Base-by-base conservation (phyloP, 2,329 filamentous ascomycete species). In the Fusarium mexicanum region DNA sequence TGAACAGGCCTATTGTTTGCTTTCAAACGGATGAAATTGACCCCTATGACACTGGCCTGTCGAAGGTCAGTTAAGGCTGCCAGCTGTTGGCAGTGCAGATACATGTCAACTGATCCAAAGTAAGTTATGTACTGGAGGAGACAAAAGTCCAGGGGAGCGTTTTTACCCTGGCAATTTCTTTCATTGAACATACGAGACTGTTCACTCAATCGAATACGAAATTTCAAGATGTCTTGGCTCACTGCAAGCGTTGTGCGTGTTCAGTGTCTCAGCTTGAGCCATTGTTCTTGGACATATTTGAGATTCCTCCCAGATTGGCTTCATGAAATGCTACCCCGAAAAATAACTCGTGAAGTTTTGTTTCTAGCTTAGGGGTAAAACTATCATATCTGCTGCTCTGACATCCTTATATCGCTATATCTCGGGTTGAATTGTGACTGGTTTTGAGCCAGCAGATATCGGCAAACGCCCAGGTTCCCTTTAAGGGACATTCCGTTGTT, bases 341-440 rank as follows among this genome's bases (percentile, higher is more conserved):
- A 13, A 18, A 6, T 9, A 18, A 18, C 5, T 18, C 11, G 5
- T 33, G 3, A 33, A 5, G 16, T 9, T 31, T 13, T n/a, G 16
- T n/a, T 17, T n/a, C 14, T 33, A 18, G 16, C 4, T 50, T 8
- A 9, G 8, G 22, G 8, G n/a, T 8, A 10, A 20, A n/a, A n/a
- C 1, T 3, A 13, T 10, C 9, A 11, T 18, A 11, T 13, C 8
- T 5, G 3, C 8, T 6, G 22, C 9, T n/a, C 22, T 18, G 1
- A 4, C 7, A 9, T 50, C 9, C 10, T 33, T 17, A 6, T 18
- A 18, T 7, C 22, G 29, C 5, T 6, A 33, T 33, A 8, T 17
- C 16, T n/a, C 29, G 3, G 16, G 26, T 6, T 16, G 22, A 16
- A 29, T 16, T 4, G 13, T 17, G 16, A 51, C 31, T 24, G 4